Evolutionary conservation across 257 asterid species (phyloP), one percentile per base, ranked within the genome.

Genomic region (Nicotiana obtusifolia): DNA sequence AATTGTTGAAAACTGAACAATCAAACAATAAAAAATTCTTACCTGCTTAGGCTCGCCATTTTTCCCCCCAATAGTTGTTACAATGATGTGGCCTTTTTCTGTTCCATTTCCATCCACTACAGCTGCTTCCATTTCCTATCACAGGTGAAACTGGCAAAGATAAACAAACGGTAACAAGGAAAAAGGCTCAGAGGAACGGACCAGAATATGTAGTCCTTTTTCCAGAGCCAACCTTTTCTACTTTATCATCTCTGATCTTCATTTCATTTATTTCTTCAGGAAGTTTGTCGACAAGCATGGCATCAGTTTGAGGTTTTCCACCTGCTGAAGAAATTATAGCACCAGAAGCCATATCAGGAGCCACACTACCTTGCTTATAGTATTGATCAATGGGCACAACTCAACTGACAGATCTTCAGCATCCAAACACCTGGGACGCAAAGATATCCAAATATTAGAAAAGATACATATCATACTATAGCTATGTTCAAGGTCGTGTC

Each of bases 41-140:
- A 93, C 98, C 98, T 94, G 95, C 90, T 91, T 94, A 49, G 97
- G 97, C 83, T 92, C 97, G 59, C 97, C 98, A 87, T 94, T 94
- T 88, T 88, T 91, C 26, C 98, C 98, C 65, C 97, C 98, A 83
- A 93, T 93, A 64, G 98, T 93, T 15, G 98, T 93, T 80, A 95
- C 98, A 80, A 95, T 95, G 33, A 95, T 93, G 87, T 93, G 98
- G 35, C 98, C 98, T 7, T 97, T 93, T 88, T 95, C 98, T 28
- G 98, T 92, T 84, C 97, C 98, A 83, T 92, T 94, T 77, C 97
- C 97, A 88, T 93, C 95, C 35, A 94, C 97, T 37, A 92, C 91
- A 10, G 98, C 93, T 13, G 98, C 91, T 75, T 95, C 98, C 91
- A 93, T 88, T 85, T 95, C 98, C 98, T 95, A 86, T 35, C 83